Percentiles rank a stretch among this genome's conserved stretches.
phyloP scores from a whole-genome alignment of 768 basidiomycete species.

The Trametes maxima region DNA sequence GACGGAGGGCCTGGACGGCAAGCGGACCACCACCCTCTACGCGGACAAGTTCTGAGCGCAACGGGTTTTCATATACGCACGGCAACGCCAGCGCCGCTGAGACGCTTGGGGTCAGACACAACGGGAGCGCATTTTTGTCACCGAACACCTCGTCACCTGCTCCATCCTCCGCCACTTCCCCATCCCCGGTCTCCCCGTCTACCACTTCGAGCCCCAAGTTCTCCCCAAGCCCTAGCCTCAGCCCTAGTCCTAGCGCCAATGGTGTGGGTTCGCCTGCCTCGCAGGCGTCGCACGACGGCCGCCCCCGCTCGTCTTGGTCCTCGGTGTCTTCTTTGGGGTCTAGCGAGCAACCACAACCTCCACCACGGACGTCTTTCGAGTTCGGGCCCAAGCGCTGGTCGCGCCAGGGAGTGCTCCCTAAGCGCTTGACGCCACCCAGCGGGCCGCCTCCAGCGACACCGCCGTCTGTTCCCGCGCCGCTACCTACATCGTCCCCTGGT shows the following conservation, averaged over 20 bases:
- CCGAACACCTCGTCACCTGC: constrained; percentile 22
- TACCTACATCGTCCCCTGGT: constrained; percentile 12
- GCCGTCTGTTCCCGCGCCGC: constrained; percentile 13
- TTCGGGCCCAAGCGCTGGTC: constrained; percentile 34
- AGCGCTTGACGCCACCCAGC: constrained; percentile 56
- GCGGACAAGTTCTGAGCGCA: constrained; percentile 34
- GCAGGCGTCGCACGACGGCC: constrained; percentile 8
- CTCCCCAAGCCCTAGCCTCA: constrained; percentile 16
- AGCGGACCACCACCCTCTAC: constrained; percentile 13
- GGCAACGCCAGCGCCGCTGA: constrained; percentile 39
- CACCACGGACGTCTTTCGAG: constrained; percentile 19
- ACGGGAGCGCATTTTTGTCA: constrained; percentile 22
- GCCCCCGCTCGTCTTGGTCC: constrained; percentile 24
- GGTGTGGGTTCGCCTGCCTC: constrained; percentile 9
- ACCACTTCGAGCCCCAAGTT: constrained; percentile 18
- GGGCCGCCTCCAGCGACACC: constrained; percentile 60
- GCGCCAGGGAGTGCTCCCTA: constrained; percentile 43
- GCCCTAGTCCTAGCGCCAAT: constrained; percentile 12
- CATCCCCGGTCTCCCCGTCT: constrained; percentile 17
- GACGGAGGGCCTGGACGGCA: constrained; percentile 23
- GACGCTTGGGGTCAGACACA: constrained; percentile 36
- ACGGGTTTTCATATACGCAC: constrained; percentile 32
- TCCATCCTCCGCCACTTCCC: constrained; percentile 9
- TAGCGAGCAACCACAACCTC: constrained; percentile 17
- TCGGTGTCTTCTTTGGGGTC: constrained; percentile 30